Base-by-base conservation (phyloP, 2,329 filamentous ascomycete species). In the Coniochaeta ligniaria region DNA sequence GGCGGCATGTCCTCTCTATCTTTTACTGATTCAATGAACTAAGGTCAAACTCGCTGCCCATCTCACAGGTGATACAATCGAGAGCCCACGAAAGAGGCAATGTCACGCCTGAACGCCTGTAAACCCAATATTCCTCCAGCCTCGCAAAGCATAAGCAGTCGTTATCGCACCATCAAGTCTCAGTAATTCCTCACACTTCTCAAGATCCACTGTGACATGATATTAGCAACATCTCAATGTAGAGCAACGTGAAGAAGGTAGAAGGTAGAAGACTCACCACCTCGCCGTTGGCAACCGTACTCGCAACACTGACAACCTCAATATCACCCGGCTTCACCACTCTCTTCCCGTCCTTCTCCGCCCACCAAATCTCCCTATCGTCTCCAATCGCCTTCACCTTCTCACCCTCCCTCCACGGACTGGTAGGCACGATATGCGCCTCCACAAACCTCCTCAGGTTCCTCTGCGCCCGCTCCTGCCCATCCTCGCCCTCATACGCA, bases 381-480 rank as follows among this genome's bases (percentile, higher is more conserved):
- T 75, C 79, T 0, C 89, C 47, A 9, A 87, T 78, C 0, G 90
- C 90, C 76, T 86, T 83, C 0, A 84, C 79, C 74, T 88, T 92
- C 64, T 80, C 73, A 1, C 79, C 78, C 66, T 90, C 85, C 28
- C 78, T 74, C 93, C 94, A 98, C 0, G 92, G 92, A 68, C 85
- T 90, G 5, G 75, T 74, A 0, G 86, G 81, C 5, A 98, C 82
- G 59, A 97, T 81, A 75, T 99, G 95, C 54, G 89, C 88, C 76
- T 96, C 88, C 1, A 96, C 91, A 72, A 98, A 98, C 43, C 83
- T 79, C 69, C 82, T 81, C 64, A 98, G 72, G 69, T 98, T 98
- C 65, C 77, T 77, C 63, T 86, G 83, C 8, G 95, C 94, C 57
- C 92, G 82, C 60, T 92, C 87, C 69, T 89, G 83, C 0, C 92